Percentiles rank a stretch among this genome's conserved stretches.
Evolutionary conservation across 371 early-diverging fungal genomes (phyloP).

Genomic region (Sporodiniella umbellata): DNA sequence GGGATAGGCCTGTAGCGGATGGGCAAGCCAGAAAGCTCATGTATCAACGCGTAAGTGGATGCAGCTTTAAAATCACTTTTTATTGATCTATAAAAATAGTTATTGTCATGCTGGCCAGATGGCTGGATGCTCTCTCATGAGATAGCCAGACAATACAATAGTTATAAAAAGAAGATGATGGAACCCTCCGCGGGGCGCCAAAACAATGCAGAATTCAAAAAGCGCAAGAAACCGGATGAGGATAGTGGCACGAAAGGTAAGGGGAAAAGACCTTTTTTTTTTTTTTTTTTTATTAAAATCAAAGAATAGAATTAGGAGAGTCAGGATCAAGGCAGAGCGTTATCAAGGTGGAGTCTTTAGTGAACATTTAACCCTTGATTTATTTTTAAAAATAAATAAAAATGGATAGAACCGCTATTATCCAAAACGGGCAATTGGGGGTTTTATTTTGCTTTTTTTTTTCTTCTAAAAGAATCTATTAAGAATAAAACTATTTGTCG

Average conservation of each 20-base stretch:
- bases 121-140: conserved; percentile 56
- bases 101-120: conserved; percentile 45
- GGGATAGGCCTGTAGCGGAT: conserved; percentile 22
- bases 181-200: neutral
- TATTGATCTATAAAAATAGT: conserved; percentile 18
- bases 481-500: neutral
- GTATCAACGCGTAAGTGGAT: conserved; percentile 45
- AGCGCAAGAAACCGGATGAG: neutral
- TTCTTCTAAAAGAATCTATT: neutral
- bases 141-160: conserved; percentile 54
- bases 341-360: no score
- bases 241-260: neutral
- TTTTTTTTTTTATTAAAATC: neutral
- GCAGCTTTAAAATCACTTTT: neutral
- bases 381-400: no score
- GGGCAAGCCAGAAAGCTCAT: conserved; percentile 48
- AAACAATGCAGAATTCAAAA: neutral
- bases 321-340: no score
- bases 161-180: conserved; percentile 34
- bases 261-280: neutral
- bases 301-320: neutral
- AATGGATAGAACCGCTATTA: no score
- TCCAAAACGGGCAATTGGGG: no score
- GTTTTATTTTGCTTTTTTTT: no score
- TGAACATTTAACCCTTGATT: no score